Percentiles rank a stretch among this genome's conserved stretches.
These are phyloP conservation scores for Suhomyces faveliae DNA, from an alignment of 805 yeast genomes.

Conservation along the genomic window DNA sequence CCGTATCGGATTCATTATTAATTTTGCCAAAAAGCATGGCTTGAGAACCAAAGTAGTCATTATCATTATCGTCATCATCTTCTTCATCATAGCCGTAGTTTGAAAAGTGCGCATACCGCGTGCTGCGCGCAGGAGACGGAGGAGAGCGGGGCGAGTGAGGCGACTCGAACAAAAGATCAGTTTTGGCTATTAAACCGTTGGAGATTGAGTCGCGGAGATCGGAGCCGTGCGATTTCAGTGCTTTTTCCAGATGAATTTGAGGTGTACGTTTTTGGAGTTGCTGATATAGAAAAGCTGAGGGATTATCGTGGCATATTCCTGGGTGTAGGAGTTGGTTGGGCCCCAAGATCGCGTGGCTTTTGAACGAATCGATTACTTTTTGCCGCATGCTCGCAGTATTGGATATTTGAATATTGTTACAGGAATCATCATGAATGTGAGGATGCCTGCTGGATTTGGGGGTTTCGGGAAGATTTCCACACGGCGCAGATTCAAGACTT, in stretches of 20 bases:
- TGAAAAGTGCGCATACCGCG: background rate
- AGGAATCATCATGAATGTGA: background rate
- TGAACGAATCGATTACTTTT: background rate
- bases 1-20: background rate
- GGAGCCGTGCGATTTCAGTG: background rate
- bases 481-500: background rate
- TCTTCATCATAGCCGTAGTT: constrained; percentile 10
- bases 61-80: constrained; percentile 11
- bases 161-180: background rate
- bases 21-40: background rate
- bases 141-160: background rate
- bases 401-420: background rate
- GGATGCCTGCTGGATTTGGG: no score
- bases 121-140: background rate
- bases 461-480: background rate
- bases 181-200: background rate
- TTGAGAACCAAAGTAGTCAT: background rate
- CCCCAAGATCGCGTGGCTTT: background rate
- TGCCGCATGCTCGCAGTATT: background rate
- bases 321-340: constrained; percentile 1
- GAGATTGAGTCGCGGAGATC: background rate
- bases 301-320: background rate
- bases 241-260: background rate
- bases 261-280: background rate
- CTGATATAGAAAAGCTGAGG: background rate